Base-by-base conservation (phyloP, 768 basidiomycete species). In the Sutorius australiensis region DNA sequence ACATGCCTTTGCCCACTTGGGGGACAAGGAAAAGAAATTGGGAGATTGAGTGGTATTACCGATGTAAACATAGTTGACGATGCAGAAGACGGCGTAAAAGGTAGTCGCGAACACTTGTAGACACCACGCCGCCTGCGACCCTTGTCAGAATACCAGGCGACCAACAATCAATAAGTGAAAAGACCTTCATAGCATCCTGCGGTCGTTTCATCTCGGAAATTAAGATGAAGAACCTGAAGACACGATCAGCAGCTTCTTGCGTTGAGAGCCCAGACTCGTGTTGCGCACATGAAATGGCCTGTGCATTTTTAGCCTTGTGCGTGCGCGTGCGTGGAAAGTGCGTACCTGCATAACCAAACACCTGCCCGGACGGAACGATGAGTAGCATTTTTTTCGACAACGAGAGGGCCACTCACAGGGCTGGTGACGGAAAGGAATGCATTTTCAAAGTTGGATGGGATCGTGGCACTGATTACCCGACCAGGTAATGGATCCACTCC, bases 181-280 rank as follows among this genome's bases (percentile, higher is more conserved):
- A 34, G 13, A 79, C 80, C 72, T 81, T 81, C 77, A 81, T 81
- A 6, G 79, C 79, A 57, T 81, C 79, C 55, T 75, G 61, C 1
- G 81, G 79, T 27, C 58, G 61, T 19, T 64, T 66, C 81, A 81
- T 81, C 59, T 82, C 80, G 13, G 80, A 81, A 30, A 80, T 80
- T n/a, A 81, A 61, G 37, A 81, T 75, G 57, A 81, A 81, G 60
- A 81, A 81, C 76, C 79, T 80, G 38, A 27, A 30, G 5, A n/a
- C 2, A 44, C n/a, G 34, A 39, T 58, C 41, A 53, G 45, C 43
- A 40, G 12, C 34, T 33, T 27, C 21, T 40, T 55, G 28, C 5
- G 17, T 16, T 2, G 24, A 33, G 43, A 28, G 6, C 9, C 28
- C 9, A 16, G n/a, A 1, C n/a, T 17, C 40, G 30, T 19, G 27